Percentiles rank a stretch among this genome's conserved stretches.
Evolutionary conservation across 306 rosid species (phyloP).

Genomic region (Prosopis cineraria): DNA sequence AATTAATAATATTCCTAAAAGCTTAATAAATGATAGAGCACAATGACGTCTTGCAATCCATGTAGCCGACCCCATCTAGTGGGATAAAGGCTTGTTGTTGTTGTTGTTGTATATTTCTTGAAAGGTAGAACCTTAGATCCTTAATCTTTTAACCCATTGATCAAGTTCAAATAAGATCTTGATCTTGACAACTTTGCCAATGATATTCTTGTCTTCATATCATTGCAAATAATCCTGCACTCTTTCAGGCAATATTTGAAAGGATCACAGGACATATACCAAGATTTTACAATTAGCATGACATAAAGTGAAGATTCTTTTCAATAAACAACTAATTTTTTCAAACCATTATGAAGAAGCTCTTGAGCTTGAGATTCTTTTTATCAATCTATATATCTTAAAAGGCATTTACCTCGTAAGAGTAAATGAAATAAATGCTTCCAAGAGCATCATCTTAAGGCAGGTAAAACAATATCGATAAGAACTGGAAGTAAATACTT

Average conservation of each 20-base stretch:
- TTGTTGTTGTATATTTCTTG: neutral
- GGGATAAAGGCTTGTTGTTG: no score
- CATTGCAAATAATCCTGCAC: slow-evolving; percentile 5
- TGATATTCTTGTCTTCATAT: slow-evolving; percentile 5
- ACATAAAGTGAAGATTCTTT: neutral
- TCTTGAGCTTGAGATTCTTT: neutral
- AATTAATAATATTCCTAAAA: no score
- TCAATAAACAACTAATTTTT: neutral
- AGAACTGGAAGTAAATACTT: slow-evolving; percentile 21
- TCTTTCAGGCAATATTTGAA: neutral
- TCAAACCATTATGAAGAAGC: neutral
- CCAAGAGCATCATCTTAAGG: neutral
- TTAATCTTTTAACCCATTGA: neutral
- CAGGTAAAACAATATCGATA: neutral
- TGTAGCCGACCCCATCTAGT: no score
- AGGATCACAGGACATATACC: neutral
- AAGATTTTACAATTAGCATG: neutral
- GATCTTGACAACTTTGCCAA: neutral
- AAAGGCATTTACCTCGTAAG: neutral
- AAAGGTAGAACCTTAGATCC: neutral
- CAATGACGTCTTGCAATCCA: no score
- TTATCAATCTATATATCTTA: neutral
- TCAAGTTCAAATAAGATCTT: neutral
- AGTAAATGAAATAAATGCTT: neutral
- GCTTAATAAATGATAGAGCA: no score